Base-by-base conservation (phyloP, 2,329 filamentous ascomycete genomes). In the Spiromastix sp. region DNA sequence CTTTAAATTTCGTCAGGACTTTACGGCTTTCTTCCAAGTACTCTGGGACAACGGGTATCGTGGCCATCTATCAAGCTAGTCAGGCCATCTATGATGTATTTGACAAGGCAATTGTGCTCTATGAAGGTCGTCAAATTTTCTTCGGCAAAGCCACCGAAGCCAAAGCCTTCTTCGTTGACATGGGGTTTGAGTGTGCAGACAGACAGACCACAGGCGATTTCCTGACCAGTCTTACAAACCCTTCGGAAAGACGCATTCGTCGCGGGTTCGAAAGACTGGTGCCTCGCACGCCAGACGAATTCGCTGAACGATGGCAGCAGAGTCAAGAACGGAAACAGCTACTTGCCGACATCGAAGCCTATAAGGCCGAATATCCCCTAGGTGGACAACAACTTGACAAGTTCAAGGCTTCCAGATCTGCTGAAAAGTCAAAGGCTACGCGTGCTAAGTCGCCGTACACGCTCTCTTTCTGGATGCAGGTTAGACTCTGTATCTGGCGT, bases 81-180 rank as follows among this genome's bases (percentile, higher is more conserved):
- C 82, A 91, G 59, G 85, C 76, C 47, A 85, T 89, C 40, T 87
- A 84, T 60, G 68, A 69, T 34, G 38, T 42, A 22, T 87, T 89
- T 42, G 84, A 93, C 65, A 91, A 89, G 57, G 83, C 89, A 8
- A 64, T 91, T 48, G 79, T 89, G 22, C 82, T 91, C 35, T 81
- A 87, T 42, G 72, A 74, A 28, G 84, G 84, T 2, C 73, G 72
- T 17, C 78, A 86, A 52, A 80, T 84, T 24, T 91, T 77, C 59
- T 86, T 83, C 41, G 84, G 85, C 1, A 78, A 79, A 0, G 63
- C 74, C 0, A 58, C 67, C 2, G 73, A 82, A 42, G 85, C 84
- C 2, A 70, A 81, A 20, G 59, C 60, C 32, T 89, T 89, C 55
- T 89, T 91, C 42, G 81, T 87, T 49, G 63, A 72, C 1, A 72